A percentile compares a stretch with the other conserved stretches of the same genome.
Evolutionary conservation across 1,139 yeast species (phyloP).

Genomic region (Zygotorulaspora mrakii): DNA sequence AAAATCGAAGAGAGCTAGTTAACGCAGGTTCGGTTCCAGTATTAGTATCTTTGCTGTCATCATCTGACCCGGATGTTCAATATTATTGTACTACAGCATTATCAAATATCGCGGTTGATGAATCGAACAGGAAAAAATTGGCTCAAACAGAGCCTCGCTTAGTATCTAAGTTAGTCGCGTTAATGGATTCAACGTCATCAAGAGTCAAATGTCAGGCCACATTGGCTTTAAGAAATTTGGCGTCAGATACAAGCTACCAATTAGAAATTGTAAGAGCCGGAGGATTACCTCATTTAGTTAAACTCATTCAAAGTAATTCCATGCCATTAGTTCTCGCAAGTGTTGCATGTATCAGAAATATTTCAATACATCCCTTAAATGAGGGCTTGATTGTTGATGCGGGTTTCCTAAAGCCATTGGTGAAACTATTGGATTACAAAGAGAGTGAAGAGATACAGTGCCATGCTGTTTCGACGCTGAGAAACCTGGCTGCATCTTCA

Average conservation of each 20-base stretch:
- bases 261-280: slow-evolving; percentile 93
- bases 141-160: slow-evolving; percentile 93
- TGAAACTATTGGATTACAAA: slow-evolving; percentile 73
- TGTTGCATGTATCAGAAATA: slow-evolving; percentile 95
- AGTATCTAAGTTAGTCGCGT: slow-evolving; percentile 77
- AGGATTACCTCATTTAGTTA: slow-evolving; percentile 88
- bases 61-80: slow-evolving; percentile 93
- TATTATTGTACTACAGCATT: slow-evolving; percentile 97
- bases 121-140: slow-evolving; percentile 78
- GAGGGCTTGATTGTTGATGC: slow-evolving; percentile 95
- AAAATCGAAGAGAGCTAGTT: slow-evolving; percentile 92
- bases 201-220: slow-evolving; percentile 99
- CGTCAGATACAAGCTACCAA: slow-evolving; percentile 88
- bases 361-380: slow-evolving; percentile 92
- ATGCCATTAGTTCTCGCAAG: slow-evolving; percentile 93
- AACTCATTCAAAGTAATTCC: slow-evolving; percentile 81
- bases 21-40: slow-evolving; percentile 99
- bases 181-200: slow-evolving; percentile 91
- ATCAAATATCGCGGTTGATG: slow-evolving; percentile 96
- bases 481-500: slow-evolving; percentile 93
- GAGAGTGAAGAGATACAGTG: slow-evolving; percentile 96
- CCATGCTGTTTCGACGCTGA: slow-evolving; percentile 91
- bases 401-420: slow-evolving; percentile 88
- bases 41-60: slow-evolving; percentile 78
- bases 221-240: slow-evolving; percentile 87